Conservation (phyloP, 331 rosid genomes). For the Malus hybrid region DNA sequence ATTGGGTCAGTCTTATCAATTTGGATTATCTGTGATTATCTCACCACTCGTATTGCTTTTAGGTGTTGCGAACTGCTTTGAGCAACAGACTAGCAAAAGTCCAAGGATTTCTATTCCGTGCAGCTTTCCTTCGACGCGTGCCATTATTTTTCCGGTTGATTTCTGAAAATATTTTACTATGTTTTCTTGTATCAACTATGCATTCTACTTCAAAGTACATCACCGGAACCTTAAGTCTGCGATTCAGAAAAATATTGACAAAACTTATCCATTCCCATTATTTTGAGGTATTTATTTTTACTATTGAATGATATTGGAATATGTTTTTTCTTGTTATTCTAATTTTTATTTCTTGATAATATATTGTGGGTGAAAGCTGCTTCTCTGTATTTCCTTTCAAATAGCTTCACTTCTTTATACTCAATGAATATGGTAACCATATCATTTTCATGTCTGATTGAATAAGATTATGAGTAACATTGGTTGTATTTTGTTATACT, state of each 20-base stretch:
- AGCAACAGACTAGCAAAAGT: constrained; percentile 99
- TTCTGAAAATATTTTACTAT: constrained; percentile 80
- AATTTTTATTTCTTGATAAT: neutral
- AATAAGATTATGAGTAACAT: neutral
- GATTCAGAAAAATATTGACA: constrained; percentile 88
- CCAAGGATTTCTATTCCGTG: constrained; percentile 97
- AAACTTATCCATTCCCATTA: constrained; percentile 83
- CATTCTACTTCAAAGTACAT: constrained; percentile 84
- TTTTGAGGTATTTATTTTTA: constrained; percentile 63
- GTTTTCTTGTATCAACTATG: constrained; percentile 79
- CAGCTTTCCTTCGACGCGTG: constrained; percentile 94
- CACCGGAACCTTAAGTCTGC: constrained; percentile 87
- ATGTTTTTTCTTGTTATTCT: neutral
- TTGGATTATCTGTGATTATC: neutral
- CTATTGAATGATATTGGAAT: neutral
- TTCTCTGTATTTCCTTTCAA: neutral
- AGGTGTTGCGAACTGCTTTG: constrained; percentile 86
- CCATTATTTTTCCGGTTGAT: constrained; percentile 83
- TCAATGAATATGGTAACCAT: neutral
- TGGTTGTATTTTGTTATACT: neutral
- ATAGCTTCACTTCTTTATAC: neutral
- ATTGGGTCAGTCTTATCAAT: neutral
- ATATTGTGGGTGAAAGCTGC: neutral
- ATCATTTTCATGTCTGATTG: neutral
- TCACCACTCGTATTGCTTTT: constrained; percentile 21